Evolutionary conservation across 306 rosid genomes (phyloP).

Genomic region (Malus sylvestris): DNA sequence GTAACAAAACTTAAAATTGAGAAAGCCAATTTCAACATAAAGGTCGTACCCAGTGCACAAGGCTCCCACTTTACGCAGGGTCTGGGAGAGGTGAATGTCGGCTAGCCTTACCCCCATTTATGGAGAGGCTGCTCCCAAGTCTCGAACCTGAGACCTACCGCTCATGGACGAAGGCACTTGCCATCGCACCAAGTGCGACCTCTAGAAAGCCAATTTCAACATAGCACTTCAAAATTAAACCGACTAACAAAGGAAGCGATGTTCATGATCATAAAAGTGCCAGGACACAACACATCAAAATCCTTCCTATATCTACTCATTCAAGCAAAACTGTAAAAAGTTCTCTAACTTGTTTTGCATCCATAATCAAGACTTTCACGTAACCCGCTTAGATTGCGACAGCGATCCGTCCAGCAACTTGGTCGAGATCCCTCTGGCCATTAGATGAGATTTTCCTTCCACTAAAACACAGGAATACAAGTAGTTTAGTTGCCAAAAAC

Average conservation of each 20-base stretch:
- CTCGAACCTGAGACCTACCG: no score
- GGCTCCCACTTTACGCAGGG: no score
- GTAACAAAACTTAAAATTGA: slow-evolving; percentile 1
- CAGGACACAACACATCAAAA: background rate
- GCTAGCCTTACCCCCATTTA: no score
- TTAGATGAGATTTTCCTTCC: slow-evolving; percentile 40
- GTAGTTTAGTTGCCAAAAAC: background rate
- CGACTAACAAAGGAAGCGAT: background rate
- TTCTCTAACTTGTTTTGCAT: background rate
- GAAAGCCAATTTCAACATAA: background rate
- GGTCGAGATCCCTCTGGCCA: slow-evolving; percentile 43
- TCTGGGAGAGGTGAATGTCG: no score
- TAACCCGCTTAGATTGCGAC: slow-evolving; percentile 17
- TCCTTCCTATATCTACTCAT: background rate
- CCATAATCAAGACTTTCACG: background rate
- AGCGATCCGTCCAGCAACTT: slow-evolving; percentile 44
- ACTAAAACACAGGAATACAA: slow-evolving; percentile 6
- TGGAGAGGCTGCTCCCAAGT: no score
- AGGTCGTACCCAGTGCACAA: no score
- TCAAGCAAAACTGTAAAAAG: background rate
- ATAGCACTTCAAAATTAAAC: background rate
- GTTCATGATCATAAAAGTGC: background rate
- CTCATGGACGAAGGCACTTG: no score
- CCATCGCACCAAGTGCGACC: no score
- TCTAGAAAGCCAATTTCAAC: background rate